Evolutionary conservation across 805 yeast genomes (phyloP), one percentile per base, ranked within the genome.

Genomic region (Kodamaea kaohsiungensis): DNA sequence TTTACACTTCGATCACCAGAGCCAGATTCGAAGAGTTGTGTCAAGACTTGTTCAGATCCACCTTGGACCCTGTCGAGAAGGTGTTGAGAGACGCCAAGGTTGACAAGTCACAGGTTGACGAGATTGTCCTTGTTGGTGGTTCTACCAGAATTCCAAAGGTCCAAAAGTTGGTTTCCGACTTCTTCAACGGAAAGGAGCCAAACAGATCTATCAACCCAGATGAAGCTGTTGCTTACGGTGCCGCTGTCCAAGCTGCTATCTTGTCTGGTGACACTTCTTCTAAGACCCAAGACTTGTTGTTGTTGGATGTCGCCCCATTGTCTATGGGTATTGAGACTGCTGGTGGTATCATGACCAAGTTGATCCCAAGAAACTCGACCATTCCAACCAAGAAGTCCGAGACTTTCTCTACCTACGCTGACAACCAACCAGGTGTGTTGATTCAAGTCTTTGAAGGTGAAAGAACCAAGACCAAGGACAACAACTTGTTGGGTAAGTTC

Each of bases 141-240:
- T 91, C 98, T 60, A 92, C 98, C 64, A 91, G 97, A 87, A 91
- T 91, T 79, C 98, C 98, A 80, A 91, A 89, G 81, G 87, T 92
- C 64, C 97, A 91, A 82, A 91, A 91, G 79, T 83, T 92, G 69
- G 96, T 91, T 51, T 88, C 96, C 63, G 98, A 92, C 78, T 91
- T 87, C 87, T 91, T 92, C 85, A 89, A 91, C 77, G 97, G 97
- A 73, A 92, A 91, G 82, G 96, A 91, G 80, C 96, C 96, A 78
- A 90, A 90, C 83, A 89, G 86, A 81, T 89, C 97, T 52, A 91
- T 91, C 77, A 91, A 91, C 85, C 97, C 98, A 65, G 98, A 91
- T 83, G 98, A 91, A 81, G 98, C 98, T 69, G 98, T 91, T 77
- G 98, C 98, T 70, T 91, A 91, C 80, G 97, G 98, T 87, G 98